Conservation (phyloP, 345 rosid species). For the Aethionema arabicum region DNA sequence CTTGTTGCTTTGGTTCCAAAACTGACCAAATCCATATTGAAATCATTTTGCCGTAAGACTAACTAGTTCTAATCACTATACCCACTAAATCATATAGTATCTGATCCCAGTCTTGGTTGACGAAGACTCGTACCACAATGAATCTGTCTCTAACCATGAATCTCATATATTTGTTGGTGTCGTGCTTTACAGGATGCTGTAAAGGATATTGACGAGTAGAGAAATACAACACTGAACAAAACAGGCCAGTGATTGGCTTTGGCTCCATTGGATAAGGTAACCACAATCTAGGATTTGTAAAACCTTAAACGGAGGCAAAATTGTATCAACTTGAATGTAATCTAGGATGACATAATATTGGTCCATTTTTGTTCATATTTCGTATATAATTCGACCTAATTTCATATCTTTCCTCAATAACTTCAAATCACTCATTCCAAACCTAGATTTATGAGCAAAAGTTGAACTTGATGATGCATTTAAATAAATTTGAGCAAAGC, state of each 20-base stretch:
- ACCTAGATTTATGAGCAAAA: not conserved
- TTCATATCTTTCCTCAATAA: not conserved
- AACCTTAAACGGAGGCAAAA: not conserved
- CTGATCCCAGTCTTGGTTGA: not conserved
- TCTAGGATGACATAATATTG: conserved; percentile 12
- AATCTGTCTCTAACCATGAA: too few relatives aligned
- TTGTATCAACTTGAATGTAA: conserved; percentile 21
- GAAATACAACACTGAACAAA: not conserved
- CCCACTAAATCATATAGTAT: not conserved
- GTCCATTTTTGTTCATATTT: conserved; percentile 22
- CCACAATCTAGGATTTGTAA: conserved; percentile 24
- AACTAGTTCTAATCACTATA: not conserved
- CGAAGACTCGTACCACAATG: too few relatives aligned
- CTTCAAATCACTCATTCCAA: not conserved
- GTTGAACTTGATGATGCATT: not conserved
- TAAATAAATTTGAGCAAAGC: not conserved
- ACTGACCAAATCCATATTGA: not conserved
- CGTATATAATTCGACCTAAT: conserved; percentile 4
- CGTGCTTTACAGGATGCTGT: conserved; percentile 60
- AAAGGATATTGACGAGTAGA: conserved; percentile 58
- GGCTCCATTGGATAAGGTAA: not conserved
- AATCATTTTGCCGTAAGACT: not conserved
- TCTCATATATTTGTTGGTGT: too few relatives aligned
- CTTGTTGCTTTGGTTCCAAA: not conserved
- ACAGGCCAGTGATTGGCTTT: not conserved